Conservation (phyloP, 352 stramenopile genomes). For the Phytophthora brassicae region DNA sequence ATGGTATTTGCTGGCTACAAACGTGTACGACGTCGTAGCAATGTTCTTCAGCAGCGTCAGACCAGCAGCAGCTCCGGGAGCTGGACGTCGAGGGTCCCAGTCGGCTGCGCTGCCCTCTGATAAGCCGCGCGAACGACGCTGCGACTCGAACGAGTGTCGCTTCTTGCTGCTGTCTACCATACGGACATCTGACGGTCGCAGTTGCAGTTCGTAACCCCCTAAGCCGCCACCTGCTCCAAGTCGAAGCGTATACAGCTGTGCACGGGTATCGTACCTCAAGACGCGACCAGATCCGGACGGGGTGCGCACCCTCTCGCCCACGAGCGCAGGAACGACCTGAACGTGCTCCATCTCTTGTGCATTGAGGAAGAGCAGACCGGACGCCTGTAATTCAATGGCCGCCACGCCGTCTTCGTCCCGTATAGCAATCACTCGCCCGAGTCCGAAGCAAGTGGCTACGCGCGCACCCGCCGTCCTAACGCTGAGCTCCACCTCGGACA, state of each 20-base stretch:
- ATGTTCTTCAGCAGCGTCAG: constrained; percentile 64
- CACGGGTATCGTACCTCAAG: constrained; percentile 44
- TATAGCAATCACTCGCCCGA: constrained; percentile 58
- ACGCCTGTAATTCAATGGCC: constrained; percentile 50
- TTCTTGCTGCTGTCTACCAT: constrained; percentile 21
- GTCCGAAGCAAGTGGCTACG: constrained; percentile 65
- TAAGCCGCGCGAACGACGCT: constrained; percentile 35
- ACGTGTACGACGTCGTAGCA: constrained; percentile 62
- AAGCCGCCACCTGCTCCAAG: constrained; percentile 34
- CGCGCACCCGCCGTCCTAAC: constrained; percentile 41
- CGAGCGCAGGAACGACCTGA: constrained; percentile 56
- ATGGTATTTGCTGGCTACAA: constrained; percentile 72
- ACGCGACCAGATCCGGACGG: constrained; percentile 55
- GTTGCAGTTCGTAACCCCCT: constrained; percentile 40
- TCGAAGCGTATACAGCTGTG: constrained; percentile 59
- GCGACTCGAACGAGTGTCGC: constrained; percentile 23
- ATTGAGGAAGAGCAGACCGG: constrained; percentile 29
- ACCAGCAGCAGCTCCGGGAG: constrained; percentile 14
- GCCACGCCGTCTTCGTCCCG: constrained; percentile 54
- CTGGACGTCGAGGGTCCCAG: constrained; percentile 23
- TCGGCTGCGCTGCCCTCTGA: constrained; percentile 25
- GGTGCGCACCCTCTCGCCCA: constrained; percentile 61
- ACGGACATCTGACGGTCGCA: constrained; percentile 46
- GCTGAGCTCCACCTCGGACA: constrained; percentile 44
- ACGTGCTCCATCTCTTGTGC: constrained; percentile 44